Percentiles rank a stretch among this genome's conserved stretches.
Evolutionary conservation across 2,329 filamentous ascomycete species (phyloP).

Genomic region (Trichoderma harzianum): DNA sequence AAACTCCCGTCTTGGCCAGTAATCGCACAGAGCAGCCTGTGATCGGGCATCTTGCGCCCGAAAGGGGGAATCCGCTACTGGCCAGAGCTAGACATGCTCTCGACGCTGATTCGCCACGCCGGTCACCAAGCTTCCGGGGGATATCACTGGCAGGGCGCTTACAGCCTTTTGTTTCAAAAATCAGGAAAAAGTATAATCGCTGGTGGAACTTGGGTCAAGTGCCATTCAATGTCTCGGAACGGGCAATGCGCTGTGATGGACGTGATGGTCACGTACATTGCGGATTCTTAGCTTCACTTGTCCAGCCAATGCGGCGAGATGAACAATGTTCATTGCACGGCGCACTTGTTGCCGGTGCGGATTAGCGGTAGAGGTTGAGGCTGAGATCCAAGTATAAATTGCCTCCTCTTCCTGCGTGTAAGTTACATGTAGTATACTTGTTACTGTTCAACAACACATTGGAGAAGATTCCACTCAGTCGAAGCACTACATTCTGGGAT

Average conservation of each 20-base stretch:
- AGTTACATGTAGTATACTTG: neutral
- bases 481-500: neutral
- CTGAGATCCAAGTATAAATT: neutral
- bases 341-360: neutral
- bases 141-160: conserved; percentile 15
- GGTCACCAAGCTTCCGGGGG: neutral
- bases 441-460: neutral
- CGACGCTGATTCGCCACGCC: neutral
- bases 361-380: neutral
- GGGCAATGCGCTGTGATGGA: neutral
- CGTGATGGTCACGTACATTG: neutral
- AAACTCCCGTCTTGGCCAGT: neutral
- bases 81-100: neutral
- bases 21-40: neutral
- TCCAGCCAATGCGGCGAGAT: neutral
- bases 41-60: neutral
- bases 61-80: neutral
- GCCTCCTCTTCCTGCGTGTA: neutral
- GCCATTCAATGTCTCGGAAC: conserved; percentile 8
- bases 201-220: neutral
- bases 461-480: neutral
- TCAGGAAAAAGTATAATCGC: neutral
- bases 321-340: neutral
- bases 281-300: neutral
- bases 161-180: neutral